These are phyloP conservation scores for Yarrowia sp. DNA, from an alignment of 805 yeast species.

Conservation along the genomic window DNA sequence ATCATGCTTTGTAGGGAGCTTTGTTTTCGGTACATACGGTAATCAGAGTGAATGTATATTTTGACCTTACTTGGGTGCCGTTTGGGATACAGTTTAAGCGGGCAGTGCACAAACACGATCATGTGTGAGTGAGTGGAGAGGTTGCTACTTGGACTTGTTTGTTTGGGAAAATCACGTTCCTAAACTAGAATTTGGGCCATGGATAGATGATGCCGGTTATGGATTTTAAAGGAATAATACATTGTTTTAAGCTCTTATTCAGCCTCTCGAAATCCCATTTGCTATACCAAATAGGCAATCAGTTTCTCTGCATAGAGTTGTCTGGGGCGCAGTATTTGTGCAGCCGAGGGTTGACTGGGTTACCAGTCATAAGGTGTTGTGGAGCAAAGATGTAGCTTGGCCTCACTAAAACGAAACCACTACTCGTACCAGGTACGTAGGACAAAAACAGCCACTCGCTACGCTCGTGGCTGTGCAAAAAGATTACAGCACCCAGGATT, in stretches of 20 bases:
- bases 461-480: not conserved
- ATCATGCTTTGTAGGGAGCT: not conserved
- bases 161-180: no score
- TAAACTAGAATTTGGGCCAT: no score
- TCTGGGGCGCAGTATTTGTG: not conserved
- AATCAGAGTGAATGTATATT: not conserved
- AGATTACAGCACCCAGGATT: slow-evolving; percentile 20
- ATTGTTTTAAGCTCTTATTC: not conserved
- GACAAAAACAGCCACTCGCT: not conserved
- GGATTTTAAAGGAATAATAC: not conserved
- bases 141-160: not conserved
- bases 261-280: not conserved
- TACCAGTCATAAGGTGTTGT: not conserved
- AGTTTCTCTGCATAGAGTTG: not conserved
- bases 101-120: slow-evolving; percentile 19
- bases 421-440: no score
- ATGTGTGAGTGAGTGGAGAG: not conserved
- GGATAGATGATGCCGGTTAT: no score
- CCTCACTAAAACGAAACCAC: no score
- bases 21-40: not conserved
- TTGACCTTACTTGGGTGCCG: not conserved
- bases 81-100: not conserved
- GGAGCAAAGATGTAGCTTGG: no score
- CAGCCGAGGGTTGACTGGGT: not conserved
- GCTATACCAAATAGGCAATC: not conserved